Base-by-base conservation (phyloP, 768 basidiomycete genomes). In the Mycena pura region DNA sequence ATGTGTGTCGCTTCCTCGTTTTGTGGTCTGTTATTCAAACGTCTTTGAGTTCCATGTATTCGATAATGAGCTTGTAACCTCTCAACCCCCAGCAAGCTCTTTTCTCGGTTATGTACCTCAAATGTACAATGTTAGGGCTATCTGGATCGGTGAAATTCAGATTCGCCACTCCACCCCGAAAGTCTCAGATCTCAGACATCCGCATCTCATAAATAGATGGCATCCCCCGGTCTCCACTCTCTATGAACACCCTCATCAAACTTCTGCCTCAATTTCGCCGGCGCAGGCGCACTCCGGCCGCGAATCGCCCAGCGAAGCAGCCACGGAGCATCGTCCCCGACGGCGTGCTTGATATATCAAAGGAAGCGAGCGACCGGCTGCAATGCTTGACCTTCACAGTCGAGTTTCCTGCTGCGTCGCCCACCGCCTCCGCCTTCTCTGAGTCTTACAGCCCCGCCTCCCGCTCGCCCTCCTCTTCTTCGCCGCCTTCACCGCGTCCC, bases 321-420 rank as follows among this genome's bases (percentile, higher is more conserved):
- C 58, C 36, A 13, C 54, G 40, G 27, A 19, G 1, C 21, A 57
- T 36, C 19, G 47, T 61, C n/a, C 55, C 61, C 28, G 56, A 52
- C 6, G 60, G 56, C 1, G 55, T 65, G 22, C 57, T 62, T 19
- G 64, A 65, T 41, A 65, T 65, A 40, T 65, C 64, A 6, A 57
- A 57, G 55, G 64, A 59, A 49, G 51, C 51, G 14, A 14, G 34
- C 21, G 64, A 65, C 19, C 54, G 21, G 32, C 27, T 39, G 43
- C 19, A 40, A n/a, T 36, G 51, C 38, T 24, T 28, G 8, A 27
- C 46, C n/a, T 48, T 65, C 45, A 52, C 48, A 34, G 48, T 65
- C 41, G 34, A 38, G 41, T 57, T 62, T 10, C 57, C 57, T 2
- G 57, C 46, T 2, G 29, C 17, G 27, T 57, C 56, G 15, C 60